Conservation (phyloP, 169 alveolate genomes). For the Plasmodium vivax region DNA sequence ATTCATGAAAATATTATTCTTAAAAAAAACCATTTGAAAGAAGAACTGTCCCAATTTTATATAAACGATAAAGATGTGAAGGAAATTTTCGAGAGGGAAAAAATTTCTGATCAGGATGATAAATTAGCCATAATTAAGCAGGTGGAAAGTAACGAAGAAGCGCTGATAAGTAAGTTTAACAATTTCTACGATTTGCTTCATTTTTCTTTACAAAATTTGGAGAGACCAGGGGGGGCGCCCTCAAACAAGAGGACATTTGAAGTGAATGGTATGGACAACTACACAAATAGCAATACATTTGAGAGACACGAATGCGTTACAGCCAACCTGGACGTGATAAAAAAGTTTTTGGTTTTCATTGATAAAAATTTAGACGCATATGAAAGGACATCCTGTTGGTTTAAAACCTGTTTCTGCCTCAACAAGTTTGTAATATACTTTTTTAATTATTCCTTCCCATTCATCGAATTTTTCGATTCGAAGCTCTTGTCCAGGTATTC, state of each 20-base stretch:
- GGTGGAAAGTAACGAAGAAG: constrained; percentile 55
- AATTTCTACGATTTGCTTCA: constrained; percentile 51
- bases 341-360: constrained; percentile 52
- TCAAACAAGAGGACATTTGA: background rate
- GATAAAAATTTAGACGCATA: constrained; percentile 52
- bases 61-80: constrained; percentile 53
- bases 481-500: constrained; percentile 16
- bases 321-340: constrained; percentile 34
- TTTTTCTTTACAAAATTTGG: constrained; percentile 35
- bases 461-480: constrained; percentile 38
- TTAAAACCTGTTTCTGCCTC: constrained; percentile 46
- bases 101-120: constrained; percentile 19
- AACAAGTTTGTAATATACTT: constrained; percentile 61
- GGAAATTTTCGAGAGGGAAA: constrained; percentile 37
- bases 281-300: background rate
- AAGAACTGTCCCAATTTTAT: constrained; percentile 23
- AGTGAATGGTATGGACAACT: background rate
- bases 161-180: constrained; percentile 49
- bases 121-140: constrained; percentile 25
- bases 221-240: background rate
- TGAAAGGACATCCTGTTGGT: constrained; percentile 35
- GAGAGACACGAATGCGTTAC: constrained; percentile 23
- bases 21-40: constrained; percentile 2
- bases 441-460: constrained; percentile 59
- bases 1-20: constrained; percentile 50